These are phyloP conservation scores for Apophysomyces variabilis DNA, from an alignment of 371 early-diverging fungal genomes.

Conservation along the genomic window DNA sequence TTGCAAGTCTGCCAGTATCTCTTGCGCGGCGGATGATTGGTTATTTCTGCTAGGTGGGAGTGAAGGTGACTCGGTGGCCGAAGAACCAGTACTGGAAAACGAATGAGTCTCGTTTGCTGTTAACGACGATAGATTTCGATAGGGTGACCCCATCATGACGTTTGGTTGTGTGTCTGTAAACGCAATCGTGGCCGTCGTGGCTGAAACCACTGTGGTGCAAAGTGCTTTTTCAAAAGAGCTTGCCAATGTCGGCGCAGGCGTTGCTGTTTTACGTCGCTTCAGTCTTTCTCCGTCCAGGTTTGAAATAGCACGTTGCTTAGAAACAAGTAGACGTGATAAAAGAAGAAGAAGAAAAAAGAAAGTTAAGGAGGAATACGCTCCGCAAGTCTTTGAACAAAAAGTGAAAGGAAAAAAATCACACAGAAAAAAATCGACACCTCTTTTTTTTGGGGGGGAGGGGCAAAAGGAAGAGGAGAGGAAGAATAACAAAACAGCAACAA, in stretches of 20 bases:
- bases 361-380: background rate
- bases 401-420: background rate
- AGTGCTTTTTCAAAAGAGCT: constrained; percentile 3
- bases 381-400: background rate
- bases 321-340: background rate
- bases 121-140: background rate
- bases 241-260: constrained; percentile 1
- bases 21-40: too few relatives aligned
- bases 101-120: background rate
- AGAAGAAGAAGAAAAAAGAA: background rate
- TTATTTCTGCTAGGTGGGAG: too few relatives aligned
- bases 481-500: background rate
- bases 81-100: too few relatives aligned
- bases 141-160: background rate
- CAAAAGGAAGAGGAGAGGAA: background rate
- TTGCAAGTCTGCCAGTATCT: too few relatives aligned
- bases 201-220: constrained; percentile 3
- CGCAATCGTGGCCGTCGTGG: background rate
- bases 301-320: background rate
- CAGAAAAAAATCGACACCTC: background rate
- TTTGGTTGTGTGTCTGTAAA: background rate
- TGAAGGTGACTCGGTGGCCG: too few relatives aligned
- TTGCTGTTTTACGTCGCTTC: constrained; percentile 2
- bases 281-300: constrained; percentile 1
- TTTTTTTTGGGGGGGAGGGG: constrained; percentile 5